Conservation (phyloP, 495 filamentous ascomycete genomes). For the Xylaria acuta region DNA sequence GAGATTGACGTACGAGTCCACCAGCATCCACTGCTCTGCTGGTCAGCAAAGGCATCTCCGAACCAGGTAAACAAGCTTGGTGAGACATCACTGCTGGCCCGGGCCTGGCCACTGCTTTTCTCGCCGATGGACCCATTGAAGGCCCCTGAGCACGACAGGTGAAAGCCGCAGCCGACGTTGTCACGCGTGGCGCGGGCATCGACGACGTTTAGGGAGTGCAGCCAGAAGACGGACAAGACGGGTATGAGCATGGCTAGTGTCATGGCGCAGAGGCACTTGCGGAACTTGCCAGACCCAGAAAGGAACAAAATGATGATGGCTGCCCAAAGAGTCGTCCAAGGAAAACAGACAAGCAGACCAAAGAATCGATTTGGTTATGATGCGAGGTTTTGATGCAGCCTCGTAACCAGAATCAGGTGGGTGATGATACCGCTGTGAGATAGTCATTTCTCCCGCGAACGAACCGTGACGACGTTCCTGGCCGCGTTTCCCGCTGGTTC, state of each 20-base stretch:
- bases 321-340: conserved; percentile 29
- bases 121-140: conserved; percentile 59
- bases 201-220: conserved; percentile 27
- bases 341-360: conserved; percentile 22
- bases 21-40: conserved; percentile 38
- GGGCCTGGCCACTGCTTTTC: conserved; percentile 61
- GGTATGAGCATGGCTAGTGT: conserved; percentile 32
- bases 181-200: conserved; percentile 22
- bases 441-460: not conserved
- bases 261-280: conserved; percentile 26
- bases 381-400: conserved; percentile 10
- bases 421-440: not conserved
- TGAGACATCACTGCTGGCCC: conserved; percentile 53
- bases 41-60: conserved; percentile 37
- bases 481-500: not conserved
- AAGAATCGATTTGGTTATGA: conserved; percentile 9
- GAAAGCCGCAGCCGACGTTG: conserved; percentile 56
- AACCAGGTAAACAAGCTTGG: conserved; percentile 42
- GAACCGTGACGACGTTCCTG: not conserved
- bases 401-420: conserved; percentile 8
- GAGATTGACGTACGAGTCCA: conserved; percentile 38
- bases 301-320: conserved; percentile 22
- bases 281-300: conserved; percentile 16
- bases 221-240: conserved; percentile 23
- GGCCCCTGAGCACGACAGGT: conserved; percentile 53